A percentile compares a stretch with the other conserved stretches of the same genome.
These are phyloP conservation scores for Isabelozyma heimii DNA, from an alignment of 805 yeast genomes.

Conservation along the genomic window DNA sequence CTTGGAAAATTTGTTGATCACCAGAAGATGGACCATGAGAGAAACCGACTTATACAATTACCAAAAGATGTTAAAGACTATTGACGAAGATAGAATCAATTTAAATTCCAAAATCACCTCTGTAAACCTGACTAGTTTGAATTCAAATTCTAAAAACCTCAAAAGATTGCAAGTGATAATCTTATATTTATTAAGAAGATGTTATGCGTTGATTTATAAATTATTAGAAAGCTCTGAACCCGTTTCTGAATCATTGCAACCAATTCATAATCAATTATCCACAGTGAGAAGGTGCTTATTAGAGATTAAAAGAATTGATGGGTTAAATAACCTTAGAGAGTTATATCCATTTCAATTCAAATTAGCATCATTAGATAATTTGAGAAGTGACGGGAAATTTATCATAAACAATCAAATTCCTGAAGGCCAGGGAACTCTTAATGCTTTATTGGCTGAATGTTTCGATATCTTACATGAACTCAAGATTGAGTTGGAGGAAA, in stretches of 20 bases:
- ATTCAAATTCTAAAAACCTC: constrained; percentile 8
- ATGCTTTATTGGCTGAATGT: constrained; percentile 87
- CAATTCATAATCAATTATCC: constrained; percentile 87
- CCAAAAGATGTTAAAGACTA: constrained; percentile 67
- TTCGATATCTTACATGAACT: constrained; percentile 91
- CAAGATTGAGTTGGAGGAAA: constrained; percentile 77
- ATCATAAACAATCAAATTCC: constrained; percentile 86
- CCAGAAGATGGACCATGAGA: constrained; percentile 96
- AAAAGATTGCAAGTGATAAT: constrained; percentile 45
- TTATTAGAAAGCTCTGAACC: constrained; percentile 92
- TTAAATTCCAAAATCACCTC: constrained; percentile 12
- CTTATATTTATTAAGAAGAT: constrained; percentile 79
- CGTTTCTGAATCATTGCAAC: constrained; percentile 88
- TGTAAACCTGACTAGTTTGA: neutral
- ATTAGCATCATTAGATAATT: constrained; percentile 81
- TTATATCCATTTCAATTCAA: constrained; percentile 95
- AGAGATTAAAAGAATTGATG: constrained; percentile 91
- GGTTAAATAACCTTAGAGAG: constrained; percentile 82
- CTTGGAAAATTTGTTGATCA: constrained; percentile 78
- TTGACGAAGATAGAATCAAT: constrained; percentile 69
- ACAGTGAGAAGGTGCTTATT: constrained; percentile 88
- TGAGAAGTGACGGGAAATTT: constrained; percentile 89
- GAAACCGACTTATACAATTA: constrained; percentile 90
- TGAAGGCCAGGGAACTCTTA: constrained; percentile 96
- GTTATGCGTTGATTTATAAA: constrained; percentile 88